A percentile compares a stretch with the other conserved stretches of the same genome.
Evolutionary conservation across 2,329 filamentous ascomycete species (phyloP).

Genomic region (Talaromyces sp.): DNA sequence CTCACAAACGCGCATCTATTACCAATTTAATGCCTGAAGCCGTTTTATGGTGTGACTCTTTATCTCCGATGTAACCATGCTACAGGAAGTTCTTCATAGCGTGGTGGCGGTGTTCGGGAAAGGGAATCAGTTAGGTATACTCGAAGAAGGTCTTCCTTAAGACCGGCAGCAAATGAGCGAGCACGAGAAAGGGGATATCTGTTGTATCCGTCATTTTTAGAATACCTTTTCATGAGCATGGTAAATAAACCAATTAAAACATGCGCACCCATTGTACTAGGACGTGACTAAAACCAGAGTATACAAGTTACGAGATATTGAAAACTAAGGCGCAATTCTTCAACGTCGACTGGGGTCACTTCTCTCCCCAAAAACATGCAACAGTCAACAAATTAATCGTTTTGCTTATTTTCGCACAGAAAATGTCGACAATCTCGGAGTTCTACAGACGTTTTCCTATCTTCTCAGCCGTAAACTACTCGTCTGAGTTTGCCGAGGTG

Average conservation of each 20-base stretch:
- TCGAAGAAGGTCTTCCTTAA: not conserved
- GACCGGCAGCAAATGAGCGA: not conserved
- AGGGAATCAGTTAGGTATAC: not conserved
- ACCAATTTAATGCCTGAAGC: not conserved
- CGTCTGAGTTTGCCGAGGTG: not conserved
- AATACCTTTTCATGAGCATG: not conserved
- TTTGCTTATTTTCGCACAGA: not conserved
- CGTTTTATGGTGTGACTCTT: not conserved
- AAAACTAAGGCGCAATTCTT: too few relatives aligned
- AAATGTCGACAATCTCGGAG: not conserved
- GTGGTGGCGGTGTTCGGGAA: not conserved
- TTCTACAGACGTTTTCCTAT: not conserved
- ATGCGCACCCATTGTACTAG: too few relatives aligned
- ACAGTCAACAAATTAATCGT: not conserved
- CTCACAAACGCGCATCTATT: not conserved
- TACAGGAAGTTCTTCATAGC: not conserved
- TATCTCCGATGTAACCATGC: not conserved
- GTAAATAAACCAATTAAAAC: too few relatives aligned
- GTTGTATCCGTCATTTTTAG: not conserved
- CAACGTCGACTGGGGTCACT: not conserved
- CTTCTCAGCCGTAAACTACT: not conserved
- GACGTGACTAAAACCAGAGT: not conserved
- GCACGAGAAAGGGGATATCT: not conserved
- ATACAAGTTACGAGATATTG: too few relatives aligned
- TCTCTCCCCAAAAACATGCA: not conserved